phyloP scores from a whole-genome alignment of 2,329 filamentous ascomycete genomes.

The Knoxdaviesia capensis region DNA sequence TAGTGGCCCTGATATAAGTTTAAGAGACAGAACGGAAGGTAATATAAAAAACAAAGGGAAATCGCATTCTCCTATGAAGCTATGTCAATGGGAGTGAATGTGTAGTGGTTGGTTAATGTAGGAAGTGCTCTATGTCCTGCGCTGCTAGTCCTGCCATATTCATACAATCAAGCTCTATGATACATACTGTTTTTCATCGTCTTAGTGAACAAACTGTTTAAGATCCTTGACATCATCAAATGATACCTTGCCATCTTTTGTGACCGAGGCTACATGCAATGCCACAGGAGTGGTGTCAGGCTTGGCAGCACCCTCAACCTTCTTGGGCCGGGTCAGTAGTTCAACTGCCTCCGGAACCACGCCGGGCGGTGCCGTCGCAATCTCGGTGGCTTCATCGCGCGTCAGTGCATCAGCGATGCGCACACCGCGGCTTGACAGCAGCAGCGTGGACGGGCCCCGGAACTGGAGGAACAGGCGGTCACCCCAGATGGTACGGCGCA shows the following conservation, averaged over 20 bases:
- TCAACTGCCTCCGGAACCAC: conserved; percentile 39
- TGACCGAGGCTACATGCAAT: conserved; percentile 35
- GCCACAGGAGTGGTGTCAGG: conserved; percentile 16
- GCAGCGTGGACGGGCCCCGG: conserved; percentile 63
- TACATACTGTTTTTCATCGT: too few relatives aligned
- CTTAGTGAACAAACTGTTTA: too few relatives aligned
- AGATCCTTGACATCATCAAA: conserved; percentile 33
- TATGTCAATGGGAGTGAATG: too few relatives aligned
- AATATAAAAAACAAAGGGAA: too few relatives aligned
- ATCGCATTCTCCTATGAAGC: too few relatives aligned
- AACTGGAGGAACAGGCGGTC: conserved; percentile 86
- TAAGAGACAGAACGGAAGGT: too few relatives aligned
- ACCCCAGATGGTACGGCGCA: conserved; percentile 74
- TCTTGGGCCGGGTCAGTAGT: conserved; percentile 16
- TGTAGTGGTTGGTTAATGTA: too few relatives aligned
- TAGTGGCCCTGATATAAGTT: too few relatives aligned
- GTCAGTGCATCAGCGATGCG: conserved; percentile 62
- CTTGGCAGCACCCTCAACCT: conserved; percentile 5
- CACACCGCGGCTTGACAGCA: conserved; percentile 74
- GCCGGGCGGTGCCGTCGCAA: conserved; percentile 65
- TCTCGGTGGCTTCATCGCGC: conserved; percentile 66
- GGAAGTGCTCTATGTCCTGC: too few relatives aligned
- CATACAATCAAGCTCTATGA: too few relatives aligned
- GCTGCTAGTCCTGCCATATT: too few relatives aligned
- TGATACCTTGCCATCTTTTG: conserved; percentile 42